Evolutionary conservation across 108 stramenopile species (phyloP), one percentile per base, ranked within the genome.

Genomic region (Skeletonema grethae): DNA sequence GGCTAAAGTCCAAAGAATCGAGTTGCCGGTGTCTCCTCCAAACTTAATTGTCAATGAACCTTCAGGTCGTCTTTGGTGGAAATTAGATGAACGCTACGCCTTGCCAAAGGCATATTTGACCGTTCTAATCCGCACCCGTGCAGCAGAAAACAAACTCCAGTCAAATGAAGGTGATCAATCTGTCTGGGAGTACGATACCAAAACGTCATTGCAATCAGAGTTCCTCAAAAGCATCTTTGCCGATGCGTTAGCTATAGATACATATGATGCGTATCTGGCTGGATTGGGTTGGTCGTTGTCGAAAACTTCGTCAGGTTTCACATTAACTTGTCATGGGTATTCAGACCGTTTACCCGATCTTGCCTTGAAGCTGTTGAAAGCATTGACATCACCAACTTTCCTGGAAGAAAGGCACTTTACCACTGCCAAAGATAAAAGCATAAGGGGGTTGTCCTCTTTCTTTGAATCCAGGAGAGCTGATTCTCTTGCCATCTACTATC

Each of bases 21-120:
- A 91, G 15, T 87, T 90, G 35, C 69, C 85, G 1, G 88, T 91
- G 24, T 79, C 86, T 29, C 95, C 95, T 43, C 95, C 95, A 5
- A 82, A 75, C 13, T 58, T 95, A 6, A 61, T 91, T 13, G 67
- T 86, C 7, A 82, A 90, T 41, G 39, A 74, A 10, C 48, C 65
- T 12, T 24, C 48, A 36, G 79, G 81, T 61, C 86, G 90, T n/a
- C 88, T 95, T 36, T 95, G 79, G 85, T 87, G 90, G 83, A 84
- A 90, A 36, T 80, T 95, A 28, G 95, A 95, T 68, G 95, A 95
- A 67, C 75, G 95, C 7, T 95, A 95, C 69, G 90, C 88, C 7
- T 65, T 93, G 5, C 95, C 95, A 29, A 90, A 89, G 46, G 76
- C 92, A 12, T 81, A 67, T 24, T 2, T 93, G 57, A 84, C 78